A percentile compares a stretch with the other conserved stretches of the same genome.
Conservation (phyloP, 192 early-diverging fungal species). For the Rhizophagus sp. region DNA sequence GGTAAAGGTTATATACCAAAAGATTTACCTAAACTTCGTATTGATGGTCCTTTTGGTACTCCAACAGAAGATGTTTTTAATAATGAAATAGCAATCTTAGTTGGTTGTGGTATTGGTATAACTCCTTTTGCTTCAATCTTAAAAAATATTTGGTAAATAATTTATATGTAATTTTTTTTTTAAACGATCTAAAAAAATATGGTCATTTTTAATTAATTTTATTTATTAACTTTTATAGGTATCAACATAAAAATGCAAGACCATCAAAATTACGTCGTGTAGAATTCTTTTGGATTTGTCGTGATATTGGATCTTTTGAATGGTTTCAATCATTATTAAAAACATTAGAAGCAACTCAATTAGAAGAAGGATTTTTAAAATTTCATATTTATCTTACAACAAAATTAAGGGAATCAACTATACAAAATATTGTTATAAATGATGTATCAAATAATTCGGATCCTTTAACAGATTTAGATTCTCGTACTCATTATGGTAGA, state of each 20-base stretch:
- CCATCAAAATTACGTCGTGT: conserved; percentile 47
- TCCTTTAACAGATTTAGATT: conserved; percentile 67
- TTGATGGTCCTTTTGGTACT: conserved; percentile 84
- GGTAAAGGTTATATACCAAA: neutral
- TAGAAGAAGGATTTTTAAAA: conserved; percentile 60
- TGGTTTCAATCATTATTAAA: conserved; percentile 69
- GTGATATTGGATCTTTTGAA: conserved; percentile 63
- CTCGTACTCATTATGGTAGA: conserved; percentile 74
- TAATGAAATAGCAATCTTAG: conserved; percentile 64
- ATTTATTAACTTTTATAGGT: conserved; percentile 8
- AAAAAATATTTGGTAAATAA: conserved; percentile 59
- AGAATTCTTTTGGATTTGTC: conserved; percentile 70
- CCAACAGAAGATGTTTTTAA: conserved; percentile 76
- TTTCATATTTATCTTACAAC: conserved; percentile 69
- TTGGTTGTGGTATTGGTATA: conserved; percentile 74
- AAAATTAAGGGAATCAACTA: conserved; percentile 56
- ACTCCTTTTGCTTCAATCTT: conserved; percentile 75
- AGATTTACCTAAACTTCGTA: conserved; percentile 55
- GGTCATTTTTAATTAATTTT: too few species aligned
- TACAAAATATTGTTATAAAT: conserved; percentile 59
- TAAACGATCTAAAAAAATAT: too few species aligned
- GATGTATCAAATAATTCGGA: conserved; percentile 54
- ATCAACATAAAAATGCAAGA: conserved; percentile 42
- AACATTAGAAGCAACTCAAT: conserved; percentile 55
- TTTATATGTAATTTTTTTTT: too few species aligned